Evolutionary conservation across 176 grass and related monocot genomes (phyloP), one percentile per base, ranked within the genome.

Genomic region (Phragmites australis): DNA sequence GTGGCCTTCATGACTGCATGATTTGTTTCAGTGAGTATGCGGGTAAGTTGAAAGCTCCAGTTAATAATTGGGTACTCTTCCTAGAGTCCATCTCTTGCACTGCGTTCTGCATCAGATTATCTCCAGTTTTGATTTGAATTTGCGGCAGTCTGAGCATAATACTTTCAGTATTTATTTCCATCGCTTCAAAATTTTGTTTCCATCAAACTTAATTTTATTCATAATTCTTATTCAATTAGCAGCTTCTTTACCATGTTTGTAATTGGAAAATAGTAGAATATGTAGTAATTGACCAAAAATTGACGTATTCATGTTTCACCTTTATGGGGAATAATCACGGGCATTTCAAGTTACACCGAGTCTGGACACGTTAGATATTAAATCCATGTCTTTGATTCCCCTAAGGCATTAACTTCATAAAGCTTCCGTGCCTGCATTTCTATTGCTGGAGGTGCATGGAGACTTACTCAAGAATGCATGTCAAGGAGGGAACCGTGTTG

Each of bases 401-500:
- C 42, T 80, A 55, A 86, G 86, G 82, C 70, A 69, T 71, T 64
- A 83, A 75, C 59, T 88, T 92, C 16, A 3, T 88, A 56, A 85
- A 85, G 48, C 82, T 88, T 70, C 74, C 90, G 75, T 92, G 90
- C 68, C 60, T 48, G 5, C 86, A 88, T 88, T 88, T 79, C 53
- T 92, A 88, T 88, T 92, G 90, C 70, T n/a, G 23, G 61, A 85
- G 65, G 48, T 92, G 90, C 74, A 86, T 86, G 82, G 90, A 83
- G 65, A 92, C 54, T 8, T 92, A 88, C 54, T 82, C 78, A 41
- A 88, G 72, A 51, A 92, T 92, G 60, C 86, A 92, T 82, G 74
- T 92, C 21, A 70, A 63, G 29, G 89, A 91, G 77, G 90, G 86
- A 49, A 88, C 90, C 8, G 78, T 91, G 67, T 59, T 81, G 7